Base-by-base conservation (phyloP, 1,284 basidiomycete species). In the Sporisorium iseilematis-ciliati region DNA sequence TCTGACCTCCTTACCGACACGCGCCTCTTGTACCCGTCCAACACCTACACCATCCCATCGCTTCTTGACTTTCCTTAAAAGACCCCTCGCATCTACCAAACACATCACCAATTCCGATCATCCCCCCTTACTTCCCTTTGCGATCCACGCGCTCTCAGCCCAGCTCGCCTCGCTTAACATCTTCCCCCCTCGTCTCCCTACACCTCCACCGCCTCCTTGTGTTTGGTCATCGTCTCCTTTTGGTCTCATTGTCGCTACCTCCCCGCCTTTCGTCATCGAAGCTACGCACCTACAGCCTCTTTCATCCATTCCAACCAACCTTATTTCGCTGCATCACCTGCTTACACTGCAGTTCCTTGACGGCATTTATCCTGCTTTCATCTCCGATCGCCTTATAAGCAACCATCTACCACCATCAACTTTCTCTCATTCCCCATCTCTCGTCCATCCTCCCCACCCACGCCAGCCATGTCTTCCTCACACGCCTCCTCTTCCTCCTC, bases 11-110 rank as follows among this genome's bases (percentile, higher is more conserved):
- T 75, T 69, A 57, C 66, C 67, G 72, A 64, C 55, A 62, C 55
- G 54, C 55, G 50, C 60, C 64, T 57, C 57, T 48, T 57, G 62
- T 50, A 63, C 72, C 56, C 55, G 55, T 70, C 53, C 58, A 61
- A 52, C 61, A 59, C 55, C 57, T 49, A 56, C 59, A 50, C 42
- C 63, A 53, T 57, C 67, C 50, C 45, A 29, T 52, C 29, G 25
- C 23, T 49, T 45, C 38, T 49, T 33, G 42, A 48, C 61, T 57
- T 65, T 70, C 54, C 62, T 65, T 70, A 57, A 65, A 70, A 70
- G 57, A 52, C 67, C 67, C 67, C 67, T 70, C 67, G 61, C 67
- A 65, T 70, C 67, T 61, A 70, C 62, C 67, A 70, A 70, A 57
- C 58, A 70, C 67, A 61, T 58, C 26, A 18, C 54, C 67, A 60